Evolutionary conservation across 371 early-diverging fungal genomes (phyloP), one percentile per base, ranked within the genome.

Genomic region (Mucor sp.): DNA sequence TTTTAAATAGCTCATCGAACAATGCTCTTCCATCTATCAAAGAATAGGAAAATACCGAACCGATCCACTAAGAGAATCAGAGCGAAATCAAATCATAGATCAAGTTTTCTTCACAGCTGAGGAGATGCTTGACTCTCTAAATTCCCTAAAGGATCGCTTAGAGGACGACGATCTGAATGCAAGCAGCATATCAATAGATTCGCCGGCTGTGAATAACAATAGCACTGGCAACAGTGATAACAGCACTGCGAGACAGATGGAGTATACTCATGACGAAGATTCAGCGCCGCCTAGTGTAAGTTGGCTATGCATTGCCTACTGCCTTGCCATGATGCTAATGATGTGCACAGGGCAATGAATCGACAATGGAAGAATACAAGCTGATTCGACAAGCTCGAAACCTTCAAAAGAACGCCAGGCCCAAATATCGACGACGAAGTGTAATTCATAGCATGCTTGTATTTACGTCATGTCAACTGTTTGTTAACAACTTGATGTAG

Each of bases 361-460:
- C 63, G 15, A 35, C 44, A n/a, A 41, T 27, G 19, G 58, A 62
- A 21, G 67, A 77, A 58, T 76, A 80, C 65, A 68, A 68, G 57
- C 47, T 78, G 69, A 80, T 80, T 37, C 68, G 78, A 35, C 76
- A 78, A 67, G 74, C 78, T 50, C 63, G 78, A 25, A 76, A 72
- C 58, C 44, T 77, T 25, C 71, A 76, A 47, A 74, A 78, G 6
- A 67, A 69, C 6, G 59, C 30, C 1, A 50, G 69, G 43, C 70
- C 71, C 4, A 79, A 77, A 58, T 80, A 77, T 66, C 71, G 78
- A 41, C 60, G 80, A 67, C 63, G 73, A 66, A 72, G 60, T 63
- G 73, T 72, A 63, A 65, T 47, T 15, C 5, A 37, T 58, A 35
- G 37, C 37, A 14, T 21, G 48, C 30, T 27, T 27, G 5, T 3